A percentile compares a stretch with the other conserved stretches of the same genome.
phyloP scores from a whole-genome alignment of 306 rosid genomes.

The Calophaca sinica region DNA sequence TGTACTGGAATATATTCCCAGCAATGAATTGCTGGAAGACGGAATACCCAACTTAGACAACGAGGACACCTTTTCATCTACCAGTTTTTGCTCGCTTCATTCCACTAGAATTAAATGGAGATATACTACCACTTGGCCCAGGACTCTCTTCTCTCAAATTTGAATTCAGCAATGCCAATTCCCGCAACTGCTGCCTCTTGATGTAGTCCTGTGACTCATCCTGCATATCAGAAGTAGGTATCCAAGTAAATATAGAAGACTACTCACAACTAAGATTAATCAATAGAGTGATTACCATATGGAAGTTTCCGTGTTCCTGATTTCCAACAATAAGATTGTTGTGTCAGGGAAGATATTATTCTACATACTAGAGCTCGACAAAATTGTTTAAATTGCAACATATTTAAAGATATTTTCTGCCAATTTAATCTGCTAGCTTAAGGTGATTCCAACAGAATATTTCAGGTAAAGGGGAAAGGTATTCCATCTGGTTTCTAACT shows the following conservation, averaged over 20 bases:
- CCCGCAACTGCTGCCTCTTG: conserved; percentile 90
- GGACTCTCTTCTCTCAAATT: conserved; percentile 92
- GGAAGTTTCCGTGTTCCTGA: conserved; percentile 17
- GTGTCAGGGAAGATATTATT: background rate
- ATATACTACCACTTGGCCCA: conserved; percentile 83
- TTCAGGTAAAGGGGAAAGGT: conserved; percentile 18
- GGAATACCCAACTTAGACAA: conserved; percentile 33
- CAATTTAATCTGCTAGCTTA: conserved; percentile 14
- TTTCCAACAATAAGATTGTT: conserved; percentile 38
- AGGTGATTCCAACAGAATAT: conserved; percentile 25
- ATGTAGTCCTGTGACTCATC: conserved; percentile 88
- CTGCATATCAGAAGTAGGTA: conserved; percentile 53
- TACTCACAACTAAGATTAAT: conserved; percentile 20
- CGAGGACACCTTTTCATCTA: conserved; percentile 53
- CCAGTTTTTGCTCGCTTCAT: conserved; percentile 97
- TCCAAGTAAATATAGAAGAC: conserved; percentile 19
- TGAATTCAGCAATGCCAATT: conserved; percentile 85
- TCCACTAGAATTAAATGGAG: conserved; percentile 91
- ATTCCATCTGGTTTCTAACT: conserved; percentile 1
- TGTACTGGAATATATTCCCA: conserved; percentile 41
- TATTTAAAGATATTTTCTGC: conserved; percentile 13
- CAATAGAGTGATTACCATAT: background rate
- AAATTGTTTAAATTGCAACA: conserved; percentile 25
- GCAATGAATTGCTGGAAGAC: conserved; percentile 38
- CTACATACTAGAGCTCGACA: too few species aligned